Percentiles rank a stretch among this genome's conserved stretches.
Conservation (phyloP, 352 stramenopile species). For the Achlya hypogyna region DNA sequence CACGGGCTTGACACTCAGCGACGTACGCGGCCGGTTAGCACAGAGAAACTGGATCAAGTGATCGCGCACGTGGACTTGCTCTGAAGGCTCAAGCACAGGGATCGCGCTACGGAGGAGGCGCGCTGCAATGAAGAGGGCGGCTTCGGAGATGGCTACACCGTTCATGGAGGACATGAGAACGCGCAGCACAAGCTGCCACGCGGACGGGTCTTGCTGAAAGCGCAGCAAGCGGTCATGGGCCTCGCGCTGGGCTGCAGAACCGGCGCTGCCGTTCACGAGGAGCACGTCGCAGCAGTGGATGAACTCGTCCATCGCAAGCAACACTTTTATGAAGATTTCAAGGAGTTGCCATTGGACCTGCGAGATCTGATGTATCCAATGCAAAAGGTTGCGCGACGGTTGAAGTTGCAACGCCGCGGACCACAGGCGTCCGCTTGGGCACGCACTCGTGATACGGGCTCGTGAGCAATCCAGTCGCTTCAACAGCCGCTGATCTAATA, state of each 20-base stretch:
- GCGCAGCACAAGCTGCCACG: conserved; percentile 14
- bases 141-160: neutral
- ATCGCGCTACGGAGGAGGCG: conserved; percentile 3
- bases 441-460: too few species aligned
- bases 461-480: too few species aligned
- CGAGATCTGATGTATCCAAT: too few species aligned
- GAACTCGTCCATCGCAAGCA: conserved; percentile 16
- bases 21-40: neutral
- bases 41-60: conserved; percentile 4
- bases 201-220: conserved; percentile 9
- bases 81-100: neutral
- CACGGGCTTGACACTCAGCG: neutral
- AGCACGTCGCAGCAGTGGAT: conserved; percentile 20
- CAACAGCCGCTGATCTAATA: too few species aligned
- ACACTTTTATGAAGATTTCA: conserved; percentile 1
- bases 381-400: too few species aligned
- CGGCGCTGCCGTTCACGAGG: conserved; percentile 17
- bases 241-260: neutral
- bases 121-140: conserved; percentile 14
- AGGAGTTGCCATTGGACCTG: neutral
- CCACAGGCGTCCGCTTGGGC: too few species aligned
- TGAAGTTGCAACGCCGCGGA: too few species aligned
- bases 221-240: conserved; percentile 8
- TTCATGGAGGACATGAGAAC: neutral
- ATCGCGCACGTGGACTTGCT: conserved; percentile 17